A percentile compares a stretch with the other conserved stretches of the same genome.
Conservation (phyloP, 768 basidiomycete species). For the Rhodosporidiobolus odoratus region DNA sequence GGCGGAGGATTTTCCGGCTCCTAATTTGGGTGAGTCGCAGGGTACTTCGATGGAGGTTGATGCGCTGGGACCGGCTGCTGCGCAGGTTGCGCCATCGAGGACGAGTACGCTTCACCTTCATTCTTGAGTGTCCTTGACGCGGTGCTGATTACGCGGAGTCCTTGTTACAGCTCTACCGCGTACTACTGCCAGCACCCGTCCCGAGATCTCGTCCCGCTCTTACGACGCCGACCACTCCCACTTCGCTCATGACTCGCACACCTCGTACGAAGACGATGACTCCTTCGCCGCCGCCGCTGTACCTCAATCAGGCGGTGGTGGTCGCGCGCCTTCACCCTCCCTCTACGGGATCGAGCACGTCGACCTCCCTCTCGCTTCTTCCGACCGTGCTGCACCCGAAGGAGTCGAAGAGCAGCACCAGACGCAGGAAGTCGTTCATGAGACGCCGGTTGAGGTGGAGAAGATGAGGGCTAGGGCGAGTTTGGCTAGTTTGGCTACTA, state of each 20-base stretch:
- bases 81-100: neutral
- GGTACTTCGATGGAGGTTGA: neutral
- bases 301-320: neutral
- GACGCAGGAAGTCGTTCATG: slow-evolving; percentile 17
- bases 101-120: neutral
- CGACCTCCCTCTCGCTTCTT: neutral
- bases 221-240: slow-evolving; percentile 27
- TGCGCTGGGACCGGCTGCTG: neutral
- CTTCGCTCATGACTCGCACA: neutral
- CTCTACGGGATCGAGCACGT: neutral
- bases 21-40: slow-evolving; percentile 5
- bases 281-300: neutral
- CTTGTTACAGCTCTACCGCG: neutral
- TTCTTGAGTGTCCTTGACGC: neutral
- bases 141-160: neutral
- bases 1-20: neutral
- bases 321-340: neutral
- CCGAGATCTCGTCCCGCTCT: slow-evolving; percentile 12
- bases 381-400: neutral
- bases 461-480: slow-evolving; percentile 1
- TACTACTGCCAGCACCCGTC: neutral
- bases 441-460: slow-evolving; percentile 18
- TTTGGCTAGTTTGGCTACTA: neutral
- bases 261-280: neutral
- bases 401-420: neutral